Percentiles rank a stretch among this genome's conserved stretches.
Evolutionary conservation across 768 basidiomycete genomes (phyloP).

Genomic region (Podaxis sp.): DNA sequence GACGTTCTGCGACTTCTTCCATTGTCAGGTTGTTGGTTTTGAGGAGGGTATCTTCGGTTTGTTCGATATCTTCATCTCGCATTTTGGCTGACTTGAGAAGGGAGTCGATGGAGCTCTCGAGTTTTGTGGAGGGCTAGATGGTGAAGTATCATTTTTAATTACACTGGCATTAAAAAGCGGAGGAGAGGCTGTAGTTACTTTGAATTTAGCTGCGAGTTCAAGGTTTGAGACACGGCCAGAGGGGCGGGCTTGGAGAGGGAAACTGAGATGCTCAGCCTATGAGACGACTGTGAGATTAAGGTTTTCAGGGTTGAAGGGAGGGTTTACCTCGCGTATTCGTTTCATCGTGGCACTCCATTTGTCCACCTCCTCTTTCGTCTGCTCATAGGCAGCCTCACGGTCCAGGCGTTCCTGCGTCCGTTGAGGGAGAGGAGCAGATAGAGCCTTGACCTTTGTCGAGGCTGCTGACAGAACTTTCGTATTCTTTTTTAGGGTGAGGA

Average conservation of each 20-base stretch:
- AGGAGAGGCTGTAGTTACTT: slow-evolving; percentile 39
- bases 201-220: slow-evolving; percentile 82
- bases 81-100: slow-evolving; percentile 82
- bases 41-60: slow-evolving; percentile 72
- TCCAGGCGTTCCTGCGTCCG: slow-evolving; percentile 88
- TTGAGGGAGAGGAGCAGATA: slow-evolving; percentile 83
- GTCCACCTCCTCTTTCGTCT: slow-evolving; percentile 87
- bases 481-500: slow-evolving; percentile 67
- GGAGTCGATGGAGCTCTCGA: slow-evolving; percentile 82
- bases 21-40: slow-evolving; percentile 78
- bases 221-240: slow-evolving; percentile 62
- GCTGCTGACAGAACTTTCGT: slow-evolving; percentile 56
- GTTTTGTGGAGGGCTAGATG: slow-evolving; percentile 70
- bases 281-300: slow-evolving; percentile 5
- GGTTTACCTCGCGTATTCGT: slow-evolving; percentile 76
- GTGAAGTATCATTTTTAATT: not conserved
- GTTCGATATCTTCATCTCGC: slow-evolving; percentile 73
- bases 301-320: not conserved
- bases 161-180: not conserved
- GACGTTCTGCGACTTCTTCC: slow-evolving; percentile 82
- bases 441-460: slow-evolving; percentile 52
- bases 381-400: slow-evolving; percentile 91
- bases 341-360: slow-evolving; percentile 96
- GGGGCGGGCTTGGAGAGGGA: slow-evolving; percentile 72
- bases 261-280: slow-evolving; percentile 84